phyloP scores from a whole-genome alignment of 1,139 yeast species.

The Hansenula lynferdii region DNA sequence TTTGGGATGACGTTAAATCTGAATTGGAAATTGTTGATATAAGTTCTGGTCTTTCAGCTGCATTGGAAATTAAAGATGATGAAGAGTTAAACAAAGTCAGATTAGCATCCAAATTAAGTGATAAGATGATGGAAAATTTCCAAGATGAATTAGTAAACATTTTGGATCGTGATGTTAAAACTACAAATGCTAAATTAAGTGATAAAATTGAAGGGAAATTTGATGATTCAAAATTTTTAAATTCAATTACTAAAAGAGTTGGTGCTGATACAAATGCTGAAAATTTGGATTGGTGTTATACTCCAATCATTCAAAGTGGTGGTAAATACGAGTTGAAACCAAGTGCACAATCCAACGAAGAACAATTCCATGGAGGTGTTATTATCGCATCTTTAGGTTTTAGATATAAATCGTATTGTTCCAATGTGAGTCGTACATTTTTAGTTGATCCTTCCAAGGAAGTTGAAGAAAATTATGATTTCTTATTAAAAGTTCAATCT shows the following conservation, averaged over 20 bases:
- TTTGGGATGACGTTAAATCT: conserved; percentile 39
- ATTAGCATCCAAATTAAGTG: conserved; percentile 74
- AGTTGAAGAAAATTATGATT: conserved; percentile 76
- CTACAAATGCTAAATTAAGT: conserved; percentile 68
- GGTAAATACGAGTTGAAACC: conserved; percentile 82
- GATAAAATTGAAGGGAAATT: conserved; percentile 79
- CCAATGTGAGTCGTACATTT: conserved; percentile 84
- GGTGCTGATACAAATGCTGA: conserved; percentile 66
- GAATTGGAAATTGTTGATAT: conserved; percentile 51
- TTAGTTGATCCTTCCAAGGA: conserved; percentile 84
- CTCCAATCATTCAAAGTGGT: conserved; percentile 89
- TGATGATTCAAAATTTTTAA: conserved; percentile 69
- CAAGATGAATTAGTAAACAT: conserved; percentile 85
- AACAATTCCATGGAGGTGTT: conserved; percentile 68
- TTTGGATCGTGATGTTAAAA: conserved; percentile 80
- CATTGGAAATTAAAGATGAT: conserved; percentile 75
- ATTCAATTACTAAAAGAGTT: conserved; percentile 42
- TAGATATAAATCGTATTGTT: conserved; percentile 85
- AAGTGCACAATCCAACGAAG: conserved; percentile 71
- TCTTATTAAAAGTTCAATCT: conserved; percentile 62
- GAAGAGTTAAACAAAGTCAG: conserved; percentile 65
- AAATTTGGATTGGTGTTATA: conserved; percentile 89
- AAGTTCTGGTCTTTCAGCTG: conserved; percentile 46
- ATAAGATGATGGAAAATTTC: conserved; percentile 76
- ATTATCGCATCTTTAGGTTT: conserved; percentile 82